Base-by-base conservation (phyloP, 2,329 filamentous ascomycete genomes). In the Emydomyces testavorans region DNA sequence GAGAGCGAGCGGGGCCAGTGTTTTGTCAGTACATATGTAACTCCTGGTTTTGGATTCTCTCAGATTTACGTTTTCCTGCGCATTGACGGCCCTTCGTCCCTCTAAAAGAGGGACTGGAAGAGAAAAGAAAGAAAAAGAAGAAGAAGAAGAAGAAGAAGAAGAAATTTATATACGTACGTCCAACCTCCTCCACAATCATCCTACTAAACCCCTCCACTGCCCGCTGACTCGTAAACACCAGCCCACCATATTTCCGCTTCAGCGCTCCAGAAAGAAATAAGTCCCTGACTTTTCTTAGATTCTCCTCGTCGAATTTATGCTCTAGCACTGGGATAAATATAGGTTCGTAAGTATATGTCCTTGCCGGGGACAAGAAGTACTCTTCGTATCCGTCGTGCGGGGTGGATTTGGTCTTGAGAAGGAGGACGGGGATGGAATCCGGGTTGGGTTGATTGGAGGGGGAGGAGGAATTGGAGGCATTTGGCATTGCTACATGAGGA, bases 191-290 rank as follows among this genome's bases (percentile, higher is more conserved):
- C 47, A 55, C 55, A 10, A 68, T 57, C 50, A 68, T 59, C 15
- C 58, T 50, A 7, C 62, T 60, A 52, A 72, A 70, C 0, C 61
- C 70, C 48, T 73, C 70, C 1, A 72, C 71, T 2, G 71, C 69
- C 28, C 71, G 59, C 54, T 73, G 70, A 48, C 68, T 71, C 10
- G 71, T 73, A 53, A 73, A 72, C 49, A 73, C 71, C 40, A 73
- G 53, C 1, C 71, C 71, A 21, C 70, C 70, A 54, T 72, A 73
- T 53, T 54, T 54, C 31, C 23, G 29, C 16, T 21, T 36, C 10
- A 68, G 56, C 31, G 54, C 51, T n/a, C 62, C 60, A 2, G 57
- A 61, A 8, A 57, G 51, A 50, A 72, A 64, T 28, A 69, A 58
- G 2, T 58, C 53, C 46, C 60, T 60, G 7, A 71, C 57, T 23